These are phyloP conservation scores for Rhizophora mangle DNA, from an alignment of 345 rosid species.

Conservation along the genomic window DNA sequence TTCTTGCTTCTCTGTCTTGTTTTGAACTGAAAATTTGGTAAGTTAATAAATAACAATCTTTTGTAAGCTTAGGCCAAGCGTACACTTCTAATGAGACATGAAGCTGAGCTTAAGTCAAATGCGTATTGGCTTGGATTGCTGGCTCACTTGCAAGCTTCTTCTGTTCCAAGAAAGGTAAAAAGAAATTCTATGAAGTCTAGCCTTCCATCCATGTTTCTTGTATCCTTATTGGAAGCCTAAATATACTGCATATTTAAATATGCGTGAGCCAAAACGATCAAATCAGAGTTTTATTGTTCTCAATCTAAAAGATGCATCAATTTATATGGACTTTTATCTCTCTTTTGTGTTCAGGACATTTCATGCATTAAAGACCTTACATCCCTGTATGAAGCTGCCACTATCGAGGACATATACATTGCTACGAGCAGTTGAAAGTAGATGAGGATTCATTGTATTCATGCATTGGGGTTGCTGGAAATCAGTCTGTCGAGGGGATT, in stretches of 20 bases:
- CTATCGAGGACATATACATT: constrained; percentile 76
- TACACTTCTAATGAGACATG: constrained; percentile 96
- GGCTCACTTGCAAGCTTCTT: constrained; percentile 94
- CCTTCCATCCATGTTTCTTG: neutral
- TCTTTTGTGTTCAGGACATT: constrained; percentile 54
- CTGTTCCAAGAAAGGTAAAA: constrained; percentile 87
- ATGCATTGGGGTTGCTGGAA: constrained; percentile 93
- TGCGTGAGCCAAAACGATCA: neutral
- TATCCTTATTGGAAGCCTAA: constrained; percentile 10
- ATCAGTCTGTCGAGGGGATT: constrained; percentile 67
- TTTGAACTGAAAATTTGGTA: neutral
- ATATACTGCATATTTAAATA: too few relatives aligned
- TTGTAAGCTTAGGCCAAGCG: constrained; percentile 72
- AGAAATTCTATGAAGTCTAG: constrained; percentile 6
- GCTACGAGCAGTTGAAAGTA: constrained; percentile 87
- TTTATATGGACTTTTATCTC: neutral
- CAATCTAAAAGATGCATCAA: neutral
- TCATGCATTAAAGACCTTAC: constrained; percentile 92
- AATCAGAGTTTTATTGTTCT: neutral
- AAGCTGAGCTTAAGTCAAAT: constrained; percentile 97
- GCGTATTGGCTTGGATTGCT: constrained; percentile 97
- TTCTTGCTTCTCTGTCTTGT: neutral
- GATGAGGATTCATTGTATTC: constrained; percentile 84
- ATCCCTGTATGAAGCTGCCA: constrained; percentile 75
- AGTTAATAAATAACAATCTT: neutral